Evolutionary conservation across 768 basidiomycete species (phyloP), one percentile per base, ranked within the genome.

Genomic region (Mycena chlorophos): DNA sequence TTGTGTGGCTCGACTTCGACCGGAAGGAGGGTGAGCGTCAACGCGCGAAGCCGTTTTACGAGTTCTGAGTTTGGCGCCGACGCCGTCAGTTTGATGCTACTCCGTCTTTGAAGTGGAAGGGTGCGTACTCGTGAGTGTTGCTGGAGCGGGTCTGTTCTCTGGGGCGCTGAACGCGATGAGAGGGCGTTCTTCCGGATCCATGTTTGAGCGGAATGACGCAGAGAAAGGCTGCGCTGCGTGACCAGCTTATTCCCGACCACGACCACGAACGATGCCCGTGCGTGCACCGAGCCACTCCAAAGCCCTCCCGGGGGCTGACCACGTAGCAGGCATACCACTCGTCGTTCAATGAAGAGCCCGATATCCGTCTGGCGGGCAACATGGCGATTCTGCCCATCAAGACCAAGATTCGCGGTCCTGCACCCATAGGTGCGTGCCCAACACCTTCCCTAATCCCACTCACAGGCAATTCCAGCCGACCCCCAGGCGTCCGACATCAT

Each of bases 321-420:
- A n/a, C n/a, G n/a, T n/a, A n/a, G n/a, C 55, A 98, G 97, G 96
- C 96, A 20, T 99, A 99, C 69, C 96, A 99, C 72, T 98, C 97
- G 3, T 76, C 91, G 4, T 84, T 94, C 70, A 97, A 97, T 73
- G 92, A 94, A 58, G 83, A 86, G 39, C 80, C 83, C 29, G 90
- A 96, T 68, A 79, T 84, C 20, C 81, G 89, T 55, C 86, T 87
- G 67, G 87, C 94, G 50, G 97, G 97, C 49, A 98, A 98, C 70
- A 83, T 94, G 70, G 80, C 87, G 51, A 75, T 98, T 65, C 78
- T 98, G 58, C 94, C 97, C 28, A 91, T 99, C 73, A 88, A 84
- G 71, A 94, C 94, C 51, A 88, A 83, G 71, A 83, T 96, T 67
- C 86, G 97, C 55, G 97, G 97, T 22, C 94, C 96, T 63, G 94